Base-by-base conservation (phyloP, 371 early-diverging fungal species). In the Catenaria anguillulae region DNA sequence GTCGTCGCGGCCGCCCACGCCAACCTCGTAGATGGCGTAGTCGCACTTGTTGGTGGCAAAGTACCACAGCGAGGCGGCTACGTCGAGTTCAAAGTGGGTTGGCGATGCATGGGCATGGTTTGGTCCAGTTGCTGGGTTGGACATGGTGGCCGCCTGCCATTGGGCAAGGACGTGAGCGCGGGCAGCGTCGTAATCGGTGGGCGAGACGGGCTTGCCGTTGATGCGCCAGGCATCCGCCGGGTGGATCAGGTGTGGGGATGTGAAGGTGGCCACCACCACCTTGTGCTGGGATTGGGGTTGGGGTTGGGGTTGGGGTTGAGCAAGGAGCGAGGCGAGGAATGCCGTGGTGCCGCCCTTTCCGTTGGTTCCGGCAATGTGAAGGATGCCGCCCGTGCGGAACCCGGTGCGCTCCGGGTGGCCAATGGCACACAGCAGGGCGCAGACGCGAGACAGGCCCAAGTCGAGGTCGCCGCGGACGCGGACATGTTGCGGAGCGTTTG, bases 351-450 rank as follows among this genome's bases (percentile, higher is more conserved):
- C 86, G 13, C 90, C 90, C 63, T 88, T 88, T 48, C 89, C 89
- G 65, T 88, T 88, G 0, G 89, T 88, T 15, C 89, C 89, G 13
- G 86, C 85, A 3, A 88, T 85, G 65, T 88, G 89, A n/a, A 88
- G 68, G 24, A 83, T 75, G 19, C 65, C 71, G 45, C 60, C 12
- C 12, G n/a, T n/a, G n/a, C n/a, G n/a, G n/a, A n/a, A n/a, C n/a
- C n/a, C n/a, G n/a, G 8, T 12, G 31, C 36, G 58, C 5, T 58
- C 59, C 33, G 59, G 59, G 29, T 58, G 59, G 29, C 40, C 59
- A 1, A 5, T 2, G 15, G 17, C 1, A 29, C 59, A 58, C 17
- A 58, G 17, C 26, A 42, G 15, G 21, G 1, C 26, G 29, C 13
- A 15, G 21, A 58, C 59, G 43, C 59, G 59, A 12, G 59, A 17